A percentile compares a stretch with the other conserved stretches of the same genome.
Evolutionary conservation across 2,329 filamentous ascomycete species (phyloP).

Genomic region (Trichoderma hamatum): DNA sequence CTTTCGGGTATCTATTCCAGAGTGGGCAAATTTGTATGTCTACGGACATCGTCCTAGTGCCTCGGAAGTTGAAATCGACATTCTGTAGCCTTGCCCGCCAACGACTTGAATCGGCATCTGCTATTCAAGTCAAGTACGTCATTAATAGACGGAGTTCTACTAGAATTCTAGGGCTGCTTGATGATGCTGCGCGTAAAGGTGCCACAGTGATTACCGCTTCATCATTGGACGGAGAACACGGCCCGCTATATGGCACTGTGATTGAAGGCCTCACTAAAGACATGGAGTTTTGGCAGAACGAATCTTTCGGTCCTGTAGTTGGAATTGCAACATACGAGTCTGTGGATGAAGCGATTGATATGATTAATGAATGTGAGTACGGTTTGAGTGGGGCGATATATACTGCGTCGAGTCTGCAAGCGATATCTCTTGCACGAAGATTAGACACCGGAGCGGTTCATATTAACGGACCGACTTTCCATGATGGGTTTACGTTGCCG

Average conservation of each 20-base stretch:
- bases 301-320: constrained; percentile 32
- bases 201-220: constrained; percentile 11
- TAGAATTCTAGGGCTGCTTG: background rate
- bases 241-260: constrained; percentile 26
- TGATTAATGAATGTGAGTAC: constrained; percentile 29
- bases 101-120: background rate
- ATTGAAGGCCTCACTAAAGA: constrained; percentile 28
- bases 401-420: constrained; percentile 19
- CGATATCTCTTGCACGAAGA: constrained; percentile 21
- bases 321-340: constrained; percentile 23
- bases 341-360: constrained; percentile 28
- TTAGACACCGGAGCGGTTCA: constrained; percentile 31
- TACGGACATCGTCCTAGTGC: constrained; percentile 10
- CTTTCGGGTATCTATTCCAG: background rate
- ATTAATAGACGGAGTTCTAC: background rate
- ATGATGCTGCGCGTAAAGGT: constrained; percentile 4
- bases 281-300: constrained; percentile 30
- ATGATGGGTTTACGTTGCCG: constrained; percentile 32
- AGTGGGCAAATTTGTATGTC: constrained; percentile 11
- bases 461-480: constrained; percentile 32
- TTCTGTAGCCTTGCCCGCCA: background rate
- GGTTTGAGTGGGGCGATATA: constrained; percentile 32
- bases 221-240: background rate
- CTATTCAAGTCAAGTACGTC: constrained; percentile 1
- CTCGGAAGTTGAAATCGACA: background rate